Evolutionary conservation across 2,329 filamentous ascomycete genomes (phyloP).

Genomic region (Arthrinium puccinioides): DNA sequence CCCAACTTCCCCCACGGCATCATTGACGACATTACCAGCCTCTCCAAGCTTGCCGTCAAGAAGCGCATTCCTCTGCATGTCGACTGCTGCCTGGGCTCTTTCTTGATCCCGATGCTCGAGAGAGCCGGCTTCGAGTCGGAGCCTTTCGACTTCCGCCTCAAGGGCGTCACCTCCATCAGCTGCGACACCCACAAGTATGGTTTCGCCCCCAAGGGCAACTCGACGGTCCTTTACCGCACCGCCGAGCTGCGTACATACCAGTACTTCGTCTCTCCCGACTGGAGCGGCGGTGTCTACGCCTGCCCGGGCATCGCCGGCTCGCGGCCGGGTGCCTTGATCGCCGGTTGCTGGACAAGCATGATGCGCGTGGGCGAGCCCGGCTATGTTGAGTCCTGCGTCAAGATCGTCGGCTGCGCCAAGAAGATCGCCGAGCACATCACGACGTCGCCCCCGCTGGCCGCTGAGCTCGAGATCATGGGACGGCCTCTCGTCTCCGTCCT

Average conservation of each 20-base stretch:
- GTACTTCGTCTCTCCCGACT: slow-evolving; percentile 93
- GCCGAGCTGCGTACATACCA: slow-evolving; percentile 75
- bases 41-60: slow-evolving; percentile 75
- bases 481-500: slow-evolving; percentile 85
- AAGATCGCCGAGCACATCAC: slow-evolving; percentile 71
- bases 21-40: slow-evolving; percentile 83
- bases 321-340: slow-evolving; percentile 87
- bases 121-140: slow-evolving; percentile 87
- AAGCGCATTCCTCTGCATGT: slow-evolving; percentile 86
- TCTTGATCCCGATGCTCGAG: slow-evolving; percentile 85
- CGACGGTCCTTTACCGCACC: slow-evolving; percentile 82
- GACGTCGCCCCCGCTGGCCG: slow-evolving; percentile 57
- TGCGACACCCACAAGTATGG: slow-evolving; percentile 99
- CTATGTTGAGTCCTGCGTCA: slow-evolving; percentile 78
- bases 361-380: slow-evolving; percentile 83
- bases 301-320: slow-evolving; percentile 88
- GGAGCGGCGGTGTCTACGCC: slow-evolving; percentile 93
- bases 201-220: slow-evolving; percentile 97
- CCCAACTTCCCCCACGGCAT: slow-evolving; percentile 98
- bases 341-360: slow-evolving; percentile 89
- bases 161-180: slow-evolving; percentile 89
- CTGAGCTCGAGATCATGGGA: slow-evolving; percentile 74
- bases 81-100: slow-evolving; percentile 95
- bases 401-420: slow-evolving; percentile 83
- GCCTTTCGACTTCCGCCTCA: slow-evolving; percentile 88